Base-by-base conservation (phyloP, 106 monocot species). In the Alisma plantagoaquatica region DNA sequence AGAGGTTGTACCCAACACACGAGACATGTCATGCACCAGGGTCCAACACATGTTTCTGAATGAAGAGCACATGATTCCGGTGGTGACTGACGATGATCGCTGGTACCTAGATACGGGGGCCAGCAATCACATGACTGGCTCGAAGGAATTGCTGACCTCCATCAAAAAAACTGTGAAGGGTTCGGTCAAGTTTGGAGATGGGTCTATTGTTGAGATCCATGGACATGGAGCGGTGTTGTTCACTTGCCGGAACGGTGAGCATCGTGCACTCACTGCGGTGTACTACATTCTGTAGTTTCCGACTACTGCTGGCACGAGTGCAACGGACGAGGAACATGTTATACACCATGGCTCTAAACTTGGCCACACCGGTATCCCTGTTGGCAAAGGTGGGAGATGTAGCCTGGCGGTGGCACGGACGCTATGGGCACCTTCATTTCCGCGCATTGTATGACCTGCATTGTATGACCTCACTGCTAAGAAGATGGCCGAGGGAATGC, bases 171-270 rank as follows among this genome's bases (percentile, higher is more conserved):
- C 14, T 7, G 35, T 38, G 35, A 38, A 38, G 5, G 54, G 54
- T 16, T 31, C 17, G 9, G 26, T 30, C 6, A 54, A 31, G 19
- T 54, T 54, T 19, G 29, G 54, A 8, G 54, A n/a, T n/a, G n/a
- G n/a, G n/a, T n/a, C n/a, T n/a, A n/a, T n/a, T n/a, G n/a, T n/a
- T n/a, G n/a, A n/a, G 30, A 54, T 54, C 5, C 3, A 54, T 27
- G 54, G 54, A 2, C 26, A 54, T 10, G 54, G 54, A 29, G 3
- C 54, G 4, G 28, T 54, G 8, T 14, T 54, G 17, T 54, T 54
- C 5, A 27, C 29, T 30, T 54, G 54, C 16, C 23, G 19, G 29
- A 54, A 54, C 28, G 54, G 54, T 6, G 29, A 54, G 8, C 54
- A 54, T 6, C 29, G 54, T 12, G 17, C 29, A 4, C 54, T 54